Conservation (phyloP, 306 rosid genomes). For the Acacia crassicarpa region DNA sequence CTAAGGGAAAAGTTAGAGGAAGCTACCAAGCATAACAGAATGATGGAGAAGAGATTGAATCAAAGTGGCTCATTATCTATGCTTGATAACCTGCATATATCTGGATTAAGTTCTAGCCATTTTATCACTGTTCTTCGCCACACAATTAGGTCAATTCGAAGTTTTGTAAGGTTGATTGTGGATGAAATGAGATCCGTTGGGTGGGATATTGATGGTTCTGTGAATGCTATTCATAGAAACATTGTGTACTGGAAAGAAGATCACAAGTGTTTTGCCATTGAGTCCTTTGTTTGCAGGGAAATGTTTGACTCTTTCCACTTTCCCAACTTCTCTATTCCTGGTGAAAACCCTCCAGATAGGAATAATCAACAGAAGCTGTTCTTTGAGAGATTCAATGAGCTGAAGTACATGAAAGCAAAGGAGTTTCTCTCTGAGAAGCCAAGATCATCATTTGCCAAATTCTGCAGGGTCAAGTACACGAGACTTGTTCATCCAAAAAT, state of each 20-base stretch:
- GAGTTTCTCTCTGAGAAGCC: slow-evolving; percentile 56
- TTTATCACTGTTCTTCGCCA: slow-evolving; percentile 59
- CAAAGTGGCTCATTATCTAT: slow-evolving; percentile 62
- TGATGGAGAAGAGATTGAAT: slow-evolving; percentile 61
- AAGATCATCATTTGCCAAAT: slow-evolving; percentile 64
- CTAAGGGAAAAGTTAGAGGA: slow-evolving; percentile 72
- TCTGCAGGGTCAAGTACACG: slow-evolving; percentile 66
- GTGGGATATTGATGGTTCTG: slow-evolving; percentile 74
- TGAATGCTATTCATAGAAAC: slow-evolving; percentile 52
- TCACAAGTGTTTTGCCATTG: slow-evolving; percentile 76
- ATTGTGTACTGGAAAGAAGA: slow-evolving; percentile 60
- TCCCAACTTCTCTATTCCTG: slow-evolving; percentile 60
- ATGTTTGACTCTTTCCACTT: slow-evolving; percentile 75
- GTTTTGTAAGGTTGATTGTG: slow-evolving; percentile 55
- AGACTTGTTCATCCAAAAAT: slow-evolving; percentile 74
- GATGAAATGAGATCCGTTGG: slow-evolving; percentile 68
- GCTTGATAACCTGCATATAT: slow-evolving; percentile 63
- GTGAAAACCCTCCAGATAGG: slow-evolving; percentile 41
- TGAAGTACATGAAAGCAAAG: slow-evolving; percentile 60
- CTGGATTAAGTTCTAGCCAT: slow-evolving; percentile 64
- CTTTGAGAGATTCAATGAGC: slow-evolving; percentile 58
- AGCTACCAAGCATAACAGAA: slow-evolving; percentile 54
- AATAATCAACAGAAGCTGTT: slow-evolving; percentile 46
- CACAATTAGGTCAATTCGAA: slow-evolving; percentile 50
- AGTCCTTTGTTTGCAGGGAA: slow-evolving; percentile 71